Evolutionary conservation across 2,329 filamentous ascomycete species (phyloP), one percentile per base, ranked within the genome.

Genomic region (Colletotrichum plurivorum): DNA sequence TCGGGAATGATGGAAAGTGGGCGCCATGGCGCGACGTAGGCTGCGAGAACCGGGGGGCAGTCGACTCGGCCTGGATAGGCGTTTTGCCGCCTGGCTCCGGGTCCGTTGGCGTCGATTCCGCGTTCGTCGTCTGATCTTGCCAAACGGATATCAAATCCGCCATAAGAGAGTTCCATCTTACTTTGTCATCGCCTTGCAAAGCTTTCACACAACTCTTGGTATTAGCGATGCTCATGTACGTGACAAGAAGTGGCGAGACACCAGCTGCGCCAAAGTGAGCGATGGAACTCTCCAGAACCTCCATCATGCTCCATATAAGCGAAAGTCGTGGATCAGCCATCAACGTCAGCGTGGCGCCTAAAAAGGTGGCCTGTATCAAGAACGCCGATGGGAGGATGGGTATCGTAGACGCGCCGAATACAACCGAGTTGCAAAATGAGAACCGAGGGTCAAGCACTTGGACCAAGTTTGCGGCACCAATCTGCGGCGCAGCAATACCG

Each of bases 371-470:
- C 65, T 82, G 80, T 6, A 82, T 74, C 2, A 82, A 70, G 16
- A 78, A 78, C 6, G 80, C 79, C 5, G 80, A 78, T 0, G 80
- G 79, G 0, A 79, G 69, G 36, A 71, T 73, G 13, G 80, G 79
- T 58, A 70, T 63, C 1, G 76, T 79, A 10, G 78, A 76, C 10
- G 76, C 75, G 9, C 76, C 77, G 22, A 78, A 77, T 5, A 82
- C 76, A 45, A 81, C 73, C 1, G 79, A 81, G 67, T 81, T 81
- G 75, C 80, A 82, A 64, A 79, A 82, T 8, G 75, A 75, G 67
- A 81, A 81, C 9, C 74, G 76, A 5, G 76, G 70, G 53, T 81
- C 78, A 9, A 82, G 68, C 12, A 73, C 76, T 45, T 73, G 74
- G 1, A 78, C 78, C 31, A 82, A 73, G 36, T 77, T 75, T 49